Evolutionary conservation across 2,329 filamentous ascomycete genomes (phyloP), one percentile per base, ranked within the genome.

Genomic region (Aspergillus sp.): DNA sequence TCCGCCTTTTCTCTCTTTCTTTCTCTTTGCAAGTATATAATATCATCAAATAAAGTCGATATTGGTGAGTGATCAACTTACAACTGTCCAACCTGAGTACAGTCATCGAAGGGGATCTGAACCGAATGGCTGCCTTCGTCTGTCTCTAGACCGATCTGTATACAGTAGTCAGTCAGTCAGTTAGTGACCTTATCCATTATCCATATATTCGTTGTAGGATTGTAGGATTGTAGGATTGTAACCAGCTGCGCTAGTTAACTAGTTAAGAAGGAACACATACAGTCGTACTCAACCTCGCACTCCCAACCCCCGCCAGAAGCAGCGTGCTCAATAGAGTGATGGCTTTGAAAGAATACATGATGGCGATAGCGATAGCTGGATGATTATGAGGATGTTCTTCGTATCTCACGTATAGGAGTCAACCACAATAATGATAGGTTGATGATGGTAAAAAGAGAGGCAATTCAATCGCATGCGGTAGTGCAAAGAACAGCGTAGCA

Each of bases 61-160:
- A 5, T 36, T 25, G 13, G 21, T n/a, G 2, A 2, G 15, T 25
- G 6, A 9, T 7, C 15, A 5, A 47, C 53, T 47, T 30, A 55
- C 53, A 45, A 39, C n/a, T 55, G 38, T 1, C 25, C 25, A 25
- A 55, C 13, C 3, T 55, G 41, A 25, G 30, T 30, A 17, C 53
- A 55, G 6, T 55, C 53, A 17, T 47, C 21, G n/a, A 55, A 47
- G 5, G 53, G 53, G 10, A 55, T 41, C 39, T 55, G 53, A 10
- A 55, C 19, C n/a, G 39, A 23, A 1, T 21, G 21, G n/a, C 53
- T 55, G 5, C 53, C 53, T 25, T 55, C 53, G 1, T 28, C 15
- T 12, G 53, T 55, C n/a, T 55, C 53, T 2, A 45, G 19, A 21
- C 53, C 53, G 15, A 55, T 21, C 53, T 55, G n/a, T 13, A 5